phyloP scores from a whole-genome alignment of 2,329 filamentous ascomycete genomes.

The Alternaria hordeiaustralica region DNA sequence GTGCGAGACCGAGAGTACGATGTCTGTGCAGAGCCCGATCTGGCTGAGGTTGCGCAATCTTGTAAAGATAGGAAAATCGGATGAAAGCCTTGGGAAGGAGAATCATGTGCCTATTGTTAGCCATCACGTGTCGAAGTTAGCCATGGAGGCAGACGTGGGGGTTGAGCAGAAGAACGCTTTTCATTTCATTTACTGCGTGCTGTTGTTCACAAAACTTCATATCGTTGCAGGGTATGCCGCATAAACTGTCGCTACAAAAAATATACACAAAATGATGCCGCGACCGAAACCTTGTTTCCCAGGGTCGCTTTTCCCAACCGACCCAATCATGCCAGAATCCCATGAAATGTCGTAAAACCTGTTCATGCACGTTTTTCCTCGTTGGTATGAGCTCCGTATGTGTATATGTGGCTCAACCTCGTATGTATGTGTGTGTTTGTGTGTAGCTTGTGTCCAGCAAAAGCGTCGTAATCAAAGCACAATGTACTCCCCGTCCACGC shows the following conservation, averaged over 20 bases:
- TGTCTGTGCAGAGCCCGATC: constrained; percentile 2
- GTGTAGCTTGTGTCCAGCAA: constrained; percentile 22
- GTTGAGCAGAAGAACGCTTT: not conserved
- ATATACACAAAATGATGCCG: not conserved
- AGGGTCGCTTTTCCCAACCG: constrained; percentile 3
- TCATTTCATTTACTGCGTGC: not conserved
- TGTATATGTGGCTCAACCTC: not conserved
- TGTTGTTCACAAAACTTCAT: not conserved
- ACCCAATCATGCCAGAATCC: constrained; percentile 8
- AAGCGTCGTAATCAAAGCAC: constrained; percentile 50
- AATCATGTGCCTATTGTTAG: not conserved
- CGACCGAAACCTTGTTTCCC: not conserved
- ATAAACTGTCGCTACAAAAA: constrained; percentile 13
- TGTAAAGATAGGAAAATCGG: not conserved
- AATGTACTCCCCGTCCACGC: constrained; percentile 60
- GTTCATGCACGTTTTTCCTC: constrained; percentile 6
- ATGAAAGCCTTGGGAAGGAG: not conserved
- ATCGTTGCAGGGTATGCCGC: not conserved
- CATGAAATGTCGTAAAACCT: constrained; percentile 9
- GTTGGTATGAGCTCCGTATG: constrained; percentile 7
- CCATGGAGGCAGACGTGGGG: too few species aligned
- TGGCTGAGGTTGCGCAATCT: not conserved
- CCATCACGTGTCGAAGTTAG: too few species aligned
- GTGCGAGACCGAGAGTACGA: not conserved
- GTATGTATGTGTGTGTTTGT: constrained; percentile 11